Evolutionary conservation across 805 yeast genomes (phyloP).

Genomic region (Babjeviella inositovora): DNA sequence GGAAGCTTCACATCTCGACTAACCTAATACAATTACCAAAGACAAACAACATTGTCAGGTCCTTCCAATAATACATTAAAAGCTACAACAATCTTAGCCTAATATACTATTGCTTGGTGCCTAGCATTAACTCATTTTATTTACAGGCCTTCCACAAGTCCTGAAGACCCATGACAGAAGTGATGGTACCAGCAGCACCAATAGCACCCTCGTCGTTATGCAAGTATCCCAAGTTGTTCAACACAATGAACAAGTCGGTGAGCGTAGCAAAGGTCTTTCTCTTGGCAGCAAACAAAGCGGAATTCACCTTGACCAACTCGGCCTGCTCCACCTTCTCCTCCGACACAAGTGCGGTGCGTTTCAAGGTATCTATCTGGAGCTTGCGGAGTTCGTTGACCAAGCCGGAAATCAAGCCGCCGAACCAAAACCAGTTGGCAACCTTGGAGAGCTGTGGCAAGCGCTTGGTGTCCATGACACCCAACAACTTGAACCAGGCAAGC

Average conservation of each 20-base stretch:
- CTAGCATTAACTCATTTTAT: no score
- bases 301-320: constrained; percentile 24
- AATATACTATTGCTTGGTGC: no score
- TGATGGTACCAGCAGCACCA: constrained; percentile 73
- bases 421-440: constrained; percentile 63
- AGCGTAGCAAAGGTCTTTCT: constrained; percentile 64
- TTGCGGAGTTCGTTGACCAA: constrained; percentile 42
- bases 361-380: constrained; percentile 22
- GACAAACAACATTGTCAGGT: no score
- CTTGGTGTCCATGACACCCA: constrained; percentile 34
- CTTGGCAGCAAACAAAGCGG: constrained; percentile 28
- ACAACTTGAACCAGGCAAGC: constrained; percentile 39
- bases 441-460: constrained; percentile 33
- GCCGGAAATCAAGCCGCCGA: constrained; percentile 50
- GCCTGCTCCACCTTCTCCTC: constrained; percentile 13
- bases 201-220: constrained; percentile 62
- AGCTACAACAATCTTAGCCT: no score
- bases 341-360: constrained; percentile 12
- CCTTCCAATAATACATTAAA: no score
- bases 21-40: no score
- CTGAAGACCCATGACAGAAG: constrained; percentile 64
- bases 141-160: constrained; percentile 54
- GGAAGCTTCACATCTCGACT: no score
- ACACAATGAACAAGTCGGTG: constrained; percentile 62
- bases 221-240: constrained; percentile 46